Evolutionary conservation across 1,284 basidiomycete species (phyloP).

Genomic region (Pholiota adiposa): DNA sequence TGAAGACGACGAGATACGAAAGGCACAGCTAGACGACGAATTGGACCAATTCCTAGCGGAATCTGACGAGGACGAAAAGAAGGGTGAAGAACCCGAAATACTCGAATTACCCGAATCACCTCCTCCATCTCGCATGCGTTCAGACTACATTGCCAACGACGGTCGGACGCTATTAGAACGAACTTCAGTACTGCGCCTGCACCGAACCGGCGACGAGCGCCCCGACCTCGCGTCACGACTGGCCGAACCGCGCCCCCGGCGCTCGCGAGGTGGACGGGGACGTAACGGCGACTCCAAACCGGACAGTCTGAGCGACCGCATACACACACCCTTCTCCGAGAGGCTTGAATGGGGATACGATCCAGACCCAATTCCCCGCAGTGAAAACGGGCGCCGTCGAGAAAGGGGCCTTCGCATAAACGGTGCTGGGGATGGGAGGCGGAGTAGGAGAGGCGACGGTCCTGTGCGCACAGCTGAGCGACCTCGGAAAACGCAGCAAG

Average conservation of each 20-base stretch:
- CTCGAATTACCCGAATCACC: constrained; percentile 39
- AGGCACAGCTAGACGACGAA: constrained; percentile 56
- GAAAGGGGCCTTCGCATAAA: constrained; percentile 19
- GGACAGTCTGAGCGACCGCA: constrained; percentile 16
- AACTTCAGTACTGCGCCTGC: constrained; percentile 49
- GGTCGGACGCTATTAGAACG: constrained; percentile 57
- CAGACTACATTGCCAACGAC: constrained; percentile 57
- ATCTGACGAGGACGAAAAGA: constrained; percentile 36
- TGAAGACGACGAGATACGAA: constrained; percentile 33
- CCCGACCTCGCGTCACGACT: constrained; percentile 47
- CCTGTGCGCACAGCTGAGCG: constrained; percentile 36
- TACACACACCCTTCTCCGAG: constrained; percentile 22
- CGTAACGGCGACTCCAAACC: constrained; percentile 12
- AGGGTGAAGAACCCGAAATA: constrained; percentile 26
- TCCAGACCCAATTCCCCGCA: constrained; percentile 15
- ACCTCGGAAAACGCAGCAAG: constrained; percentile 66
- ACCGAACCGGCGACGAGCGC: constrained; percentile 25
- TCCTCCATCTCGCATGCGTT: constrained; percentile 66
- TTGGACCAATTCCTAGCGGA: constrained; percentile 66
- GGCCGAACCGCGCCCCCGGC: constrained; percentile 46
- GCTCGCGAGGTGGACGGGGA: constrained; percentile 24
- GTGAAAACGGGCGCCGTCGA: constrained; percentile 6
- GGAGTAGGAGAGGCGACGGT: constrained; percentile 24
- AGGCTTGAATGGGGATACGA: constrained; percentile 28
- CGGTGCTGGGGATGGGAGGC: constrained; percentile 17